A percentile compares a stretch with the other conserved stretches of the same genome.
phyloP scores from a whole-genome alignment of 352 stramenopile species.

The Globisporangium mamillatum region DNA sequence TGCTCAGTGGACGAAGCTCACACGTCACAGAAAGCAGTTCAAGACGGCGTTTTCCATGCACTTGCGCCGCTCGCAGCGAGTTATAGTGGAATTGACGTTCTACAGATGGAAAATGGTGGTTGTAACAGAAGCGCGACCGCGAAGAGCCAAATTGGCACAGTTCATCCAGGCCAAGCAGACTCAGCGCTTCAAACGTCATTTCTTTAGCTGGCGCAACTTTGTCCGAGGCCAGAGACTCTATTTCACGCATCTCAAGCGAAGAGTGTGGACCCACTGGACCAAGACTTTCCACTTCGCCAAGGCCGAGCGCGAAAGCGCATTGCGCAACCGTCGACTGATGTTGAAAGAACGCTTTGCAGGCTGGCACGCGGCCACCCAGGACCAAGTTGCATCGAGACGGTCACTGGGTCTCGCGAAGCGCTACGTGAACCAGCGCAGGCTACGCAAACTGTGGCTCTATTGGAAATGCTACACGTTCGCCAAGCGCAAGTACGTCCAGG shows the following conservation, averaged over 20 bases:
- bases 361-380: conserved; percentile 39
- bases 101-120: conserved; percentile 59
- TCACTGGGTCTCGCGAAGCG: conserved; percentile 52
- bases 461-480: conserved; percentile 79
- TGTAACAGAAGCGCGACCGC: conserved; percentile 30
- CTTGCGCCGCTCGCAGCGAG: conserved; percentile 19
- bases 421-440: conserved; percentile 53
- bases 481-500: conserved; percentile 63
- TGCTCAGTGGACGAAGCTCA: conserved; percentile 6
- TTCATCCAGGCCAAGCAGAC: conserved; percentile 15
- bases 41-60: conserved; percentile 22
- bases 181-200: conserved; percentile 8
- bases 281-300: conserved; percentile 20
- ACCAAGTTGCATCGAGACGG: conserved; percentile 34
- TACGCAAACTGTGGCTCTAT: conserved; percentile 71
- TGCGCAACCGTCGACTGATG: conserved; percentile 20
- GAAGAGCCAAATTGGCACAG: conserved; percentile 14
- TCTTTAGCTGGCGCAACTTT: conserved; percentile 33
- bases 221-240: conserved; percentile 23
- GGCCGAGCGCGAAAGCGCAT: conserved; percentile 18
- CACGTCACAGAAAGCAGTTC: conserved; percentile 8
- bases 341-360: conserved; percentile 33
- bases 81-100: conserved; percentile 26
- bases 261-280: conserved; percentile 41
- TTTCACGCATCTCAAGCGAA: conserved; percentile 19